These are phyloP conservation scores for Tetragonia tetragonoides DNA, from an alignment of 148 eudicot species.

Conservation along the genomic window DNA sequence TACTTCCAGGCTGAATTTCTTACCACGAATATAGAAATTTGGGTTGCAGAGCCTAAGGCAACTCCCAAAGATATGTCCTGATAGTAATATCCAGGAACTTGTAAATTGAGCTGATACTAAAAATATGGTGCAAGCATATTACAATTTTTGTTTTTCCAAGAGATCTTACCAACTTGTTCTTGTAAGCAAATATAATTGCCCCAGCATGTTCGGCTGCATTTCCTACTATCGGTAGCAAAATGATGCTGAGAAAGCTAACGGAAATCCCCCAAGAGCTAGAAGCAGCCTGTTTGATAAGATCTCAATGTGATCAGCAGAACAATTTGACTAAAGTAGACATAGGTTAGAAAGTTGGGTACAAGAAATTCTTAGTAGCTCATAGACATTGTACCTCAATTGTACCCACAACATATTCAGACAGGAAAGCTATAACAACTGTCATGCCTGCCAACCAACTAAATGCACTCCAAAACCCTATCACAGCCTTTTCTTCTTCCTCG, in stretches of 20 bases:
- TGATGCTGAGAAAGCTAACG: constrained; percentile 66
- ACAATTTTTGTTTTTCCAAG: not conserved
- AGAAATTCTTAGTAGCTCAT: not conserved
- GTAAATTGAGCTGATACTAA: not conserved
- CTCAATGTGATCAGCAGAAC: not conserved
- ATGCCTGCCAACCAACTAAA: constrained; percentile 55
- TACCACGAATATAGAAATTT: constrained; percentile 81
- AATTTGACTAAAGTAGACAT: not conserved
- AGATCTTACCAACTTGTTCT: constrained; percentile 62
- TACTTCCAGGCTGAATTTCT: constrained; percentile 9
- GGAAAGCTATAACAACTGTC: constrained; percentile 54
- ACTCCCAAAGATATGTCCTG: constrained; percentile 83
- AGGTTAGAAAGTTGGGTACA: not conserved
- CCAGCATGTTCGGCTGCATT: constrained; percentile 95
- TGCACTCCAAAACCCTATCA: constrained; percentile 63
- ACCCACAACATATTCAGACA: constrained; percentile 75
- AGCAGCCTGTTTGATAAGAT: constrained; percentile 45
- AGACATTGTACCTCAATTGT: constrained; percentile 63
- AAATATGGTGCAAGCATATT: not conserved
- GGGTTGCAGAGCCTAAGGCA: constrained; percentile 81
- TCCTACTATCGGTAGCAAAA: constrained; percentile 76
- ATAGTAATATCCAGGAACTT: constrained; percentile 10
- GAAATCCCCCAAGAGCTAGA: constrained; percentile 74
- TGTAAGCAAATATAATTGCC: constrained; percentile 70
- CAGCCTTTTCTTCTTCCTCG: constrained; percentile 49